phyloP scores from a whole-genome alignment of 768 basidiomycete species.

The Gymnopilus dilepis region DNA sequence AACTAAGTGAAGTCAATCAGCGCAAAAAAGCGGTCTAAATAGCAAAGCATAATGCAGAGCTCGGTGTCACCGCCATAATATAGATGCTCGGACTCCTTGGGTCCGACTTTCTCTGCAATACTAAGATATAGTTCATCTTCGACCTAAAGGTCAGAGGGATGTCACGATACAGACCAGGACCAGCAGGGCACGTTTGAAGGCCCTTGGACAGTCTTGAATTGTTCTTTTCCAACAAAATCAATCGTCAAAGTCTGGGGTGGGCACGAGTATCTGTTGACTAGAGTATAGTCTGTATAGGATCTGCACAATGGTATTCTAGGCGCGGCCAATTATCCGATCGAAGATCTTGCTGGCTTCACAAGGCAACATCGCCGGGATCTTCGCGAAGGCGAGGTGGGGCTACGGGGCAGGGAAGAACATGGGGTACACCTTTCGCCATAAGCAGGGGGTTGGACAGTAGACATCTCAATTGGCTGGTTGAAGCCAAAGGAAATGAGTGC shows the following conservation, averaged over 20 bases:
- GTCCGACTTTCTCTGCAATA: too few relatives aligned
- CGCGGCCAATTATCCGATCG: background rate
- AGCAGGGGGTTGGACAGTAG: background rate
- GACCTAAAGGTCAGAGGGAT: too few relatives aligned
- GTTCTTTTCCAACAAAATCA: too few relatives aligned
- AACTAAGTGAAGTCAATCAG: too few relatives aligned
- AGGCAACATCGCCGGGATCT: background rate
- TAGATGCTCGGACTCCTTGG: too few relatives aligned
- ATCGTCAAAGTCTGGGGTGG: background rate
- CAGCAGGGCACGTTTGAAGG: too few relatives aligned
- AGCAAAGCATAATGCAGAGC: too few relatives aligned
- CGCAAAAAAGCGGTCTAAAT: too few relatives aligned
- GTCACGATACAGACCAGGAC: too few relatives aligned
- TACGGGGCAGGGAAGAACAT: background rate
- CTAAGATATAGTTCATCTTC: too few relatives aligned
- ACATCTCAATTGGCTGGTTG: conserved; percentile 18
- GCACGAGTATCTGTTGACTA: background rate
- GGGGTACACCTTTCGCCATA: background rate
- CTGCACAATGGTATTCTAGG: background rate
- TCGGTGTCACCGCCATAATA: too few relatives aligned
- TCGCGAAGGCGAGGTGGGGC: background rate
- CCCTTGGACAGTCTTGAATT: too few relatives aligned
- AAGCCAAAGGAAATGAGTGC: conserved; percentile 27
- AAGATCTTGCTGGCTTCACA: background rate
- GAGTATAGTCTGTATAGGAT: background rate